These are phyloP conservation scores for Micromonas pusilla DNA, from an alignment of 139 green algal species.

Conservation along the genomic window DNA sequence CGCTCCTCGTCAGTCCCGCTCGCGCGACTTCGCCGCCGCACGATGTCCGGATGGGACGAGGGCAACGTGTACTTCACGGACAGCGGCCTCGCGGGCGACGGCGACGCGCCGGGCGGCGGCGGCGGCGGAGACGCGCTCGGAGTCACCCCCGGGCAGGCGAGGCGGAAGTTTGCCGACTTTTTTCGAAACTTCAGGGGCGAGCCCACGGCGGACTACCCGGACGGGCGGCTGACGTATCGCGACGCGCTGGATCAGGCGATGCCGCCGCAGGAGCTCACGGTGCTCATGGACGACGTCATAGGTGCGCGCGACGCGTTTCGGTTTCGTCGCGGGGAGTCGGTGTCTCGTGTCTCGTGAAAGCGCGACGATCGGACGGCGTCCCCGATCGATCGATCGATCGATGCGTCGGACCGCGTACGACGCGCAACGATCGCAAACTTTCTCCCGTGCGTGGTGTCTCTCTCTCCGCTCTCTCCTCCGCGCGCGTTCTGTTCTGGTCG, in stretches of 20 bases:
- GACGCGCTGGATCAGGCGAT: conserved; percentile 17
- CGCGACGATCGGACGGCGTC: no score
- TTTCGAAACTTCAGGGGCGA: conserved; percentile 39
- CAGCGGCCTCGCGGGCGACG: conserved; percentile 24
- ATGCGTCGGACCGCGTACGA: no score
- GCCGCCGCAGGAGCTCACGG: conserved; percentile 15
- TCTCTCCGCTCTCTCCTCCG: no score
- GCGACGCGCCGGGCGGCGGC: neutral
- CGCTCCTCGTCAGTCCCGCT: no score
- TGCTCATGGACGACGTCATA: conserved; percentile 41
- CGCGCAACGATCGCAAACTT: no score
- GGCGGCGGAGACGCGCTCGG: no score
- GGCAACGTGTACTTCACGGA: conserved; percentile 44
- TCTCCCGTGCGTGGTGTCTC: no score
- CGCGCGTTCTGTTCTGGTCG: no score
- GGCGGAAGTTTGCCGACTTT: conserved; percentile 45
- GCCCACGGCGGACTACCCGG: neutral
- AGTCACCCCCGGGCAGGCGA: conserved; percentile 13
- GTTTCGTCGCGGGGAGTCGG: neutral
- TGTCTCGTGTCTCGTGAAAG: neutral
- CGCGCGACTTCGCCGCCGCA: no score
- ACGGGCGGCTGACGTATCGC: conserved; percentile 15
- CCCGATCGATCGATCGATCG: no score
- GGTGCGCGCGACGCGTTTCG: neutral
- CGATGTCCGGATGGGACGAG: conserved; percentile 46